Conservation (phyloP, 202 grass and related monocot genomes). For the Panicum virgatum region DNA sequence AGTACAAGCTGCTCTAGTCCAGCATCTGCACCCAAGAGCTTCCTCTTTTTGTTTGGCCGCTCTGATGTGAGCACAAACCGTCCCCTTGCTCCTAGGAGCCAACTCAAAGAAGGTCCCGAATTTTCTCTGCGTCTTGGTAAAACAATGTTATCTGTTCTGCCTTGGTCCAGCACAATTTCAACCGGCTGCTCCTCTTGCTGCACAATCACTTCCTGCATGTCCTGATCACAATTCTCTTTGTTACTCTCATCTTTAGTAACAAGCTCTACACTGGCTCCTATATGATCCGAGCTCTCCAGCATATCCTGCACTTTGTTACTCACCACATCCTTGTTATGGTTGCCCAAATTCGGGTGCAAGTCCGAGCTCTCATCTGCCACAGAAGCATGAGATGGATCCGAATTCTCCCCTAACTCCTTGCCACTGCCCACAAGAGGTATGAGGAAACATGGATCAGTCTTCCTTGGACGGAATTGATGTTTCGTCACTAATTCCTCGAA, state of each 20-base stretch:
- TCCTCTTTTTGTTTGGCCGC: constrained; percentile 93
- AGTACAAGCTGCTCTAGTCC: constrained; percentile 72
- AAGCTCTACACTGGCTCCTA: constrained; percentile 26
- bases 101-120: constrained; percentile 45
- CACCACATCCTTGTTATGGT: constrained; percentile 31
- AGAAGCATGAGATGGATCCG: constrained; percentile 5
- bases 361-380: constrained; percentile 34
- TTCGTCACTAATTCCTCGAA: constrained; percentile 51
- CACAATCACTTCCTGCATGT: constrained; percentile 48
- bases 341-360: constrained; percentile 33
- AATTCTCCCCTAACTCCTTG: constrained; percentile 1
- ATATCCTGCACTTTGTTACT: constrained; percentile 17
- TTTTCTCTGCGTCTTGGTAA: constrained; percentile 7
- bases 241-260: constrained; percentile 13
- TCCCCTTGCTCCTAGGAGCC: constrained; percentile 68
- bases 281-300: constrained; percentile 30
- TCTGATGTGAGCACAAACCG: constrained; percentile 83
- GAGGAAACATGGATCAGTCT: constrained; percentile 58
- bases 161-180: constrained; percentile 43
- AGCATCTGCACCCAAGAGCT: constrained; percentile 83
- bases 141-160: not conserved
- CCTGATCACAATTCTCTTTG: constrained; percentile 32
- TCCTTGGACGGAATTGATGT: constrained; percentile 20
- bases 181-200: constrained; percentile 44
- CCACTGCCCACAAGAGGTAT: constrained; percentile 52